These are phyloP conservation scores for Hypsizygus marmoreus DNA, from an alignment of 768 basidiomycete genomes.

Conservation along the genomic window DNA sequence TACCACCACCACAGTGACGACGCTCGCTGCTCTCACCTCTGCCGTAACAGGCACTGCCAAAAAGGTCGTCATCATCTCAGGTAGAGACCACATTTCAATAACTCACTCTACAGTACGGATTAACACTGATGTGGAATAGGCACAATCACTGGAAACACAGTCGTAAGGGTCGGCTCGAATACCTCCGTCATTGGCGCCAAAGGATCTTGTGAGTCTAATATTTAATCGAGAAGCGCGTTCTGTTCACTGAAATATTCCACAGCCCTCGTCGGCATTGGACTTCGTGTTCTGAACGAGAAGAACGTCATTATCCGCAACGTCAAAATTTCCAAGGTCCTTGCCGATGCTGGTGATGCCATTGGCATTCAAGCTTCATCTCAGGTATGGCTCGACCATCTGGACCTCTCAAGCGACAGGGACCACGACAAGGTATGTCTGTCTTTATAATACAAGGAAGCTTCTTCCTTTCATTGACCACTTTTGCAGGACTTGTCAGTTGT, in stretches of 20 bases:
- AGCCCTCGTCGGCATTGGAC: conserved; percentile 48
- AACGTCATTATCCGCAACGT: conserved; percentile 54
- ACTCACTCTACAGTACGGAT: not conserved
- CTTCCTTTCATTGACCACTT: not conserved
- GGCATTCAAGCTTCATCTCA: conserved; percentile 41
- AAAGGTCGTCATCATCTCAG: conserved; percentile 47
- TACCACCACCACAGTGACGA: conserved; percentile 42
- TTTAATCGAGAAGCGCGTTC: not conserved
- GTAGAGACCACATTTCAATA: conserved; percentile 16
- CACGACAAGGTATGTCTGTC: conserved; percentile 38
- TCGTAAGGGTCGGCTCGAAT: conserved; percentile 45
- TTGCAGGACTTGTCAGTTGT: conserved; percentile 32
- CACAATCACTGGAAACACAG: conserved; percentile 44
- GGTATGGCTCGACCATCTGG: conserved; percentile 50
- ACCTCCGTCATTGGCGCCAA: conserved; percentile 42
- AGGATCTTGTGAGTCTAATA: conserved; percentile 36
- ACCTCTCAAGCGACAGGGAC: conserved; percentile 46
- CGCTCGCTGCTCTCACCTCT: conserved; percentile 39
- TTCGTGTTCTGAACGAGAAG: conserved; percentile 41
- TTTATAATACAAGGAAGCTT: not conserved
- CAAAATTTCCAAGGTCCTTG: conserved; percentile 50
- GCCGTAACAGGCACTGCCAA: conserved; percentile 42
- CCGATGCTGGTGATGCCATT: conserved; percentile 45
- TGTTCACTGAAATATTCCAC: not conserved
- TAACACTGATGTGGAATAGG: conserved; percentile 23